Evolutionary conservation across 1,139 yeast species (phyloP).

Genomic region (Suhomyces chickasaworum): DNA sequence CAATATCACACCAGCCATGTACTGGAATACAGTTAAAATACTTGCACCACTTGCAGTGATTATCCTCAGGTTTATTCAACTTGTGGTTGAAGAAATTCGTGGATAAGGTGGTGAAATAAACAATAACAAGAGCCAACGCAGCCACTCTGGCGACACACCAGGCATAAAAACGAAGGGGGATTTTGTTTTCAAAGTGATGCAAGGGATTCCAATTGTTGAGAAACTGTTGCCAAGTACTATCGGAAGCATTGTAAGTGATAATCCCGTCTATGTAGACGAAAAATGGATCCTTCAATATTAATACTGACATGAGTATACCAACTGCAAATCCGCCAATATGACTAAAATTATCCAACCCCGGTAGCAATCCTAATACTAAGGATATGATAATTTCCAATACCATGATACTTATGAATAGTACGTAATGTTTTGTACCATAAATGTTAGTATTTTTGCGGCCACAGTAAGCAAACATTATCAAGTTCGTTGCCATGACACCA

Average conservation of each 20-base stretch:
- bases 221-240: slow-evolving; percentile 45
- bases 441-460: slow-evolving; percentile 51
- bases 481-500: slow-evolving; percentile 67
- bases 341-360: slow-evolving; percentile 76
- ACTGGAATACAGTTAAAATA: slow-evolving; percentile 74
- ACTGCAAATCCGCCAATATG: slow-evolving; percentile 77
- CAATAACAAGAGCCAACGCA: slow-evolving; percentile 49
- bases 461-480: slow-evolving; percentile 58
- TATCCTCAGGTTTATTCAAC: slow-evolving; percentile 17
- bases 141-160: slow-evolving; percentile 56
- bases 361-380: slow-evolving; percentile 66
- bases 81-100: slow-evolving; percentile 43
- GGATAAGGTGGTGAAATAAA: slow-evolving; percentile 53
- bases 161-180: slow-evolving; percentile 35
- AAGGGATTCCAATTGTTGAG: slow-evolving; percentile 47
- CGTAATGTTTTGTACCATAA: slow-evolving; percentile 46
- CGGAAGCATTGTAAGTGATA: slow-evolving; percentile 39
- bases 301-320: slow-evolving; percentile 57
- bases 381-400: slow-evolving; percentile 60
- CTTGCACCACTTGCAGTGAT: slow-evolving; percentile 67
- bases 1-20: slow-evolving; percentile 70
- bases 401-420: slow-evolving; percentile 49
- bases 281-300: slow-evolving; percentile 62
- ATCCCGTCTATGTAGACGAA: slow-evolving; percentile 47
- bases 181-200: slow-evolving; percentile 38